Conservation (phyloP, 2,329 filamentous ascomycete species). For the Ceratocystiopsis minuta region DNA sequence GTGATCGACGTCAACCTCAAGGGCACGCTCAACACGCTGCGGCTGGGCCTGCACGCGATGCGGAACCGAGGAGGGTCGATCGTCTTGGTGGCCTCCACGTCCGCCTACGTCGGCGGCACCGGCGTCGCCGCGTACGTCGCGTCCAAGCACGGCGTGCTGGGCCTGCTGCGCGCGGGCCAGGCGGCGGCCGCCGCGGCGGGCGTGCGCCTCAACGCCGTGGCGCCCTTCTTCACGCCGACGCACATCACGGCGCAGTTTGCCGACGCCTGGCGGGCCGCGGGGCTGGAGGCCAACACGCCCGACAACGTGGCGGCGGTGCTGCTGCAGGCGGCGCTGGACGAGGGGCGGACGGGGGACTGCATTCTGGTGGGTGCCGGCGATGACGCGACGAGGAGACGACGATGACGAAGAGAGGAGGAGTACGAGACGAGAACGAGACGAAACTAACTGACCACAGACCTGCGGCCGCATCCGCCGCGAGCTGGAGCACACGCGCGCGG, state of each 20-base stretch:
- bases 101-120: conserved; percentile 39
- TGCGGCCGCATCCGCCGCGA: conserved; percentile 13
- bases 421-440: too few relatives aligned
- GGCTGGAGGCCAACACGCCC: conserved; percentile 21
- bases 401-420: too few relatives aligned
- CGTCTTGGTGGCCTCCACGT: conserved; percentile 49
- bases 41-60: conserved; percentile 14
- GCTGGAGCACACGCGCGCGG: conserved; percentile 14
- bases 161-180: conserved; percentile 5
- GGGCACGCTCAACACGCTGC: conserved; percentile 22
- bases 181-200: conserved; percentile 13
- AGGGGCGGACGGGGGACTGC: conserved; percentile 13
- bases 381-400: too few relatives aligned
- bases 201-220: conserved; percentile 23
- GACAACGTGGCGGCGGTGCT: conserved; percentile 21
- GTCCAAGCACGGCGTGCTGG: conserved; percentile 31
- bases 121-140: conserved; percentile 55
- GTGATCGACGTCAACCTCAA: conserved; percentile 54
- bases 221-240: conserved; percentile 26
- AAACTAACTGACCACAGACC: conserved; percentile 9
- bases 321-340: conserved; percentile 17
- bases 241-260: conserved; percentile 22
- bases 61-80: conserved; percentile 38
- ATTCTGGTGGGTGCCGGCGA: conserved; percentile 11
- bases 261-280: conserved; percentile 17